Evolutionary conservation across 495 filamentous ascomycete species (phyloP).

Genomic region (Thozetella sp.): DNA sequence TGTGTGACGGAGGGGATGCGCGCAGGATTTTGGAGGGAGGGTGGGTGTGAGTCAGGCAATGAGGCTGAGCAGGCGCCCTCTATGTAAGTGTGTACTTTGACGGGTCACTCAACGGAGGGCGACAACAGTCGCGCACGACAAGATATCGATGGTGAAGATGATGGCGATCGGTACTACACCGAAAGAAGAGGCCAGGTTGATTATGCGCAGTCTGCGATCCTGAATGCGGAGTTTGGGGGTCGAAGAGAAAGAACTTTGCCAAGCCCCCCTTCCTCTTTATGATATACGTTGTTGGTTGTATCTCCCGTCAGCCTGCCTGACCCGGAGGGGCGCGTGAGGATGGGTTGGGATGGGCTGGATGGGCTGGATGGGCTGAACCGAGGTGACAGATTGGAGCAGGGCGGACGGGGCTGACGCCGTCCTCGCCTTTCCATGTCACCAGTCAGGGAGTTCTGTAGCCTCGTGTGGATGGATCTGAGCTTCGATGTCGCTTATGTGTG

Average conservation of each 20-base stretch:
- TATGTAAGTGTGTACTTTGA: no score
- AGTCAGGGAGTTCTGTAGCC: background rate
- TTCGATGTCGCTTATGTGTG: conserved; percentile 1
- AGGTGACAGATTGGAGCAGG: background rate
- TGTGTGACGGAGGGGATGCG: background rate
- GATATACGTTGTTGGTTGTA: conserved; percentile 3
- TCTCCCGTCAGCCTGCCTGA: conserved; percentile 1
- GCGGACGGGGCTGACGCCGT: background rate
- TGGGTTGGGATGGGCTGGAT: no score
- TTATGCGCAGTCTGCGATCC: background rate
- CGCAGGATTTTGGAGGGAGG: background rate
- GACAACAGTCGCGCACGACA: no score
- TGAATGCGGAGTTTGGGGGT: background rate
- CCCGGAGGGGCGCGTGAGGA: background rate
- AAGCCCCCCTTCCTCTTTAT: background rate
- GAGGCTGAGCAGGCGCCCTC: background rate
- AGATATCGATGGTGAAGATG: background rate
- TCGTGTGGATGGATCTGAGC: background rate
- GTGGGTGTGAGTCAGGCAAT: background rate
- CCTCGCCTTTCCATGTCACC: background rate
- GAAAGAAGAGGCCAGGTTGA: no score
- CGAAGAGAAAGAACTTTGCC: background rate
- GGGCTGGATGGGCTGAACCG: background rate
- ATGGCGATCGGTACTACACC: no score
- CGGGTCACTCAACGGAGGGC: no score